A percentile compares a stretch with the other conserved stretches of the same genome.
Conservation (phyloP, 225 moss, liverwort and hornwort species). For the Marchantia polymorpha region DNA sequence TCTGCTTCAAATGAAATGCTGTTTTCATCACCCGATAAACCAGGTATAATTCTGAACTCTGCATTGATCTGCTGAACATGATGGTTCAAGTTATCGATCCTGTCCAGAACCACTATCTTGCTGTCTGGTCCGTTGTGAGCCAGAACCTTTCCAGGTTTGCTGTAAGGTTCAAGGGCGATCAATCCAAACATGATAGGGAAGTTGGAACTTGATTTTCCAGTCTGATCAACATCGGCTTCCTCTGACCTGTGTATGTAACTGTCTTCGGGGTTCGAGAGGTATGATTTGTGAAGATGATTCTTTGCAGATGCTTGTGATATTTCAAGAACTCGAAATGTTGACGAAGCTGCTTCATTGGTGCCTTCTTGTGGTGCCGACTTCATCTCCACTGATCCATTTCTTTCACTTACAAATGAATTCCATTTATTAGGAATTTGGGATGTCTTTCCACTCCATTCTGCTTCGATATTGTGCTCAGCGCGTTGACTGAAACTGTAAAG, state of each 20-base stretch:
- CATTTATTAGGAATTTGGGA: not conserved
- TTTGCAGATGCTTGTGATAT: not conserved
- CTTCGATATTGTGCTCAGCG: not conserved
- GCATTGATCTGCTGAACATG: constrained; percentile 26
- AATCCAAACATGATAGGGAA: constrained; percentile 21
- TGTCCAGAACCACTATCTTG: constrained; percentile 38
- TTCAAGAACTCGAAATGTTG: constrained; percentile 58
- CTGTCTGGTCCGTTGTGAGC: constrained; percentile 60
- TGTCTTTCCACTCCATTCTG: constrained; percentile 14
- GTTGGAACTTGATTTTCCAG: not conserved
- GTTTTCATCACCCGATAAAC: constrained; percentile 53
- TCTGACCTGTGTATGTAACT: not conserved
- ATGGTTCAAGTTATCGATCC: not conserved
- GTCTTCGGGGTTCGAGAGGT: constrained; percentile 13
- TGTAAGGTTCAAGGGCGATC: constrained; percentile 74
- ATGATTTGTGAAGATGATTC: too few species aligned
- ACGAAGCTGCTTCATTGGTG: constrained; percentile 60
- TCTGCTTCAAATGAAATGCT: constrained; percentile 75
- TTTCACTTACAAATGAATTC: constrained; percentile 30
- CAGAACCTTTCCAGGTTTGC: constrained; percentile 67
- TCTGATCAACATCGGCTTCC: not conserved
- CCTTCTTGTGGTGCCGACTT: constrained; percentile 55
- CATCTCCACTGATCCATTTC: constrained; percentile 46
- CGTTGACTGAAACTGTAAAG: constrained; percentile 66
- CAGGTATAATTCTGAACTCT: constrained; percentile 50